Evolutionary conservation across 1,139 yeast genomes (phyloP).

Genomic region (Lodderomyces orthopsilosis): DNA sequence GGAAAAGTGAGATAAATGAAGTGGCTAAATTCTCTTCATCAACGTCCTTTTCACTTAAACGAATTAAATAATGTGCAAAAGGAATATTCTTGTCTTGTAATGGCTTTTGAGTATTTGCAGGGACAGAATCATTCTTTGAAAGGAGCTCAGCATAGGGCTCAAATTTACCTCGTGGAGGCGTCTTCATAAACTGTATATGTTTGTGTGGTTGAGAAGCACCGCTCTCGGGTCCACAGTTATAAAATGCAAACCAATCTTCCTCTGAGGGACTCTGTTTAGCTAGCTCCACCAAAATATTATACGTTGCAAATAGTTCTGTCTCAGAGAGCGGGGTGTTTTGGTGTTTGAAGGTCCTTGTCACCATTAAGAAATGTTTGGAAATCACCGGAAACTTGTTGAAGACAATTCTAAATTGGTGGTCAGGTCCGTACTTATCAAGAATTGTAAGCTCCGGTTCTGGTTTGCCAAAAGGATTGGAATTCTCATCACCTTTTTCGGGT

Average conservation of each 20-base stretch:
- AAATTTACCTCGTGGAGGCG: slow-evolving; percentile 52
- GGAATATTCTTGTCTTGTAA: slow-evolving; percentile 58
- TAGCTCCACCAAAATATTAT: slow-evolving; percentile 43
- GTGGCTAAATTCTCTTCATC: slow-evolving; percentile 56
- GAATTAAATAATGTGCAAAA: slow-evolving; percentile 81
- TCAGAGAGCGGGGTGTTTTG: slow-evolving; percentile 74
- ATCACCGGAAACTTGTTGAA: slow-evolving; percentile 85
- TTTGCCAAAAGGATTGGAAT: slow-evolving; percentile 68
- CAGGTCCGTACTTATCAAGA: slow-evolving; percentile 44
- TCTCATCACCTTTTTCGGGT: slow-evolving; percentile 47
- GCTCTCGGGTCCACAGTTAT: slow-evolving; percentile 80
- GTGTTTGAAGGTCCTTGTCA: slow-evolving; percentile 69
- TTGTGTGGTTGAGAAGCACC: slow-evolving; percentile 95
- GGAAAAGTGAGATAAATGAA: slow-evolving; percentile 67
- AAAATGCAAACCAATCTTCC: slow-evolving; percentile 64
- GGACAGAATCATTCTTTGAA: slow-evolving; percentile 43
- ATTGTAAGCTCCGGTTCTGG: slow-evolving; percentile 79
- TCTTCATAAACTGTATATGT: slow-evolving; percentile 79
- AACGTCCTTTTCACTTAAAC: slow-evolving; percentile 41
- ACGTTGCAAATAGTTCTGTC: slow-evolving; percentile 59
- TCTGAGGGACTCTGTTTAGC: slow-evolving; percentile 20
- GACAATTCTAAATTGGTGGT: slow-evolving; percentile 58
- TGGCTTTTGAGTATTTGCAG: slow-evolving; percentile 57
- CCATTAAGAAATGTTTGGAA: slow-evolving; percentile 71
- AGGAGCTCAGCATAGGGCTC: slow-evolving; percentile 56